phyloP scores from a whole-genome alignment of 345 rosid genomes.

The Erysimum cheiranthoides region DNA sequence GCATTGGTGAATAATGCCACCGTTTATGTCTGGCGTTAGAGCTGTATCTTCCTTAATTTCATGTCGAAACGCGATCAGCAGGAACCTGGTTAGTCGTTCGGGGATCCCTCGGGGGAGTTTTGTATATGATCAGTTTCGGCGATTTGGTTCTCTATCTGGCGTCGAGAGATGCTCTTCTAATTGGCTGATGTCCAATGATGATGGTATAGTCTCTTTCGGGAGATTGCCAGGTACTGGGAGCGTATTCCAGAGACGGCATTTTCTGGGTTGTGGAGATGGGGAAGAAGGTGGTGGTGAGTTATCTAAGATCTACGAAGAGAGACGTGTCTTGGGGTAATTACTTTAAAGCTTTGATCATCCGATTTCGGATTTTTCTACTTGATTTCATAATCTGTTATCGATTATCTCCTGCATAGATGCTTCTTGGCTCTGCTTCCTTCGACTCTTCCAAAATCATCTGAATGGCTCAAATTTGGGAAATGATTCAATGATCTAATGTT shows the following conservation, averaged over 20 bases:
- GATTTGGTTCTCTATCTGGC: conserved; percentile 53
- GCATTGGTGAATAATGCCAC: conserved; percentile 55
- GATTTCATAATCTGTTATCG: background rate
- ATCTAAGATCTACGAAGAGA: conserved; percentile 86
- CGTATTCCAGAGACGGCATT: conserved; percentile 62
- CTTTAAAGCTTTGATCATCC: background rate
- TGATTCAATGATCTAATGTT: background rate
- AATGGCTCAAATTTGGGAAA: background rate
- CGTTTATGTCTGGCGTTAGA: conserved; percentile 57
- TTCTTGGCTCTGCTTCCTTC: background rate
- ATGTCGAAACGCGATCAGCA: conserved; percentile 45
- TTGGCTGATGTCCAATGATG: conserved; percentile 37
- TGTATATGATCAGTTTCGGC: conserved; percentile 48
- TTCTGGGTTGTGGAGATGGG: conserved; percentile 94
- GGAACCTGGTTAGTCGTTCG: conserved; percentile 40
- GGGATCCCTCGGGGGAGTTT: conserved; percentile 32
- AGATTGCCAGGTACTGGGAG: conserved; percentile 9
- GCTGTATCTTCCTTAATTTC: conserved; percentile 54
- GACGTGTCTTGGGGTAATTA: conserved; percentile 79
- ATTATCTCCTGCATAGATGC: background rate
- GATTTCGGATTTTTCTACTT: background rate
- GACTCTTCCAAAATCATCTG: background rate
- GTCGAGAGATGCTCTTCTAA: conserved; percentile 37
- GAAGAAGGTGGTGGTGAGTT: conserved; percentile 84
- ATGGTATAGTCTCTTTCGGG: conserved; percentile 31